Evolutionary conservation across 805 yeast species (phyloP).

Genomic region (Candida broadrunensis): DNA sequence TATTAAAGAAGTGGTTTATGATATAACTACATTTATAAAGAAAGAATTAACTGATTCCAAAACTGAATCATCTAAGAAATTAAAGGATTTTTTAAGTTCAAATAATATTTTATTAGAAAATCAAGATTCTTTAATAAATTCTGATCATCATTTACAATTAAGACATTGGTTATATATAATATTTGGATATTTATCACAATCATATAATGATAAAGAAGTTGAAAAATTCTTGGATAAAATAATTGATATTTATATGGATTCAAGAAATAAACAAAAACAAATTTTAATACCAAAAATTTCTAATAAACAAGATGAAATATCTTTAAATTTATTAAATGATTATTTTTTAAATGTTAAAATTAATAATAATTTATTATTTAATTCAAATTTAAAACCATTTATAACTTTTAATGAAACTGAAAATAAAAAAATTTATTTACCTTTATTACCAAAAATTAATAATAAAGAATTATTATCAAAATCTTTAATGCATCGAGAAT

Average conservation of each 20-base stretch:
- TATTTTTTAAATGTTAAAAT: slow-evolving; percentile 24
- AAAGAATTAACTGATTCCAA: slow-evolving; percentile 17
- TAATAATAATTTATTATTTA: slow-evolving; percentile 20
- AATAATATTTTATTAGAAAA: slow-evolving; percentile 8
- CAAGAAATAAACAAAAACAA: slow-evolving; percentile 10
- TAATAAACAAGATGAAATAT: slow-evolving; percentile 5
- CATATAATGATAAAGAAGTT: slow-evolving; percentile 16
- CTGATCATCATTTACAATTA: slow-evolving; percentile 13
- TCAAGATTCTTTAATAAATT: slow-evolving; percentile 10
- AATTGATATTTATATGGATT: slow-evolving; percentile 26
- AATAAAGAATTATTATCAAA: slow-evolving; percentile 27
- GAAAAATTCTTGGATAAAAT: slow-evolving; percentile 27
- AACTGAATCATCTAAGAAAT: slow-evolving; percentile 12
- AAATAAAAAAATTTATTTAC: slow-evolving; percentile 24
- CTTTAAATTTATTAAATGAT: slow-evolving; percentile 16
- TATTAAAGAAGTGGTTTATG: slow-evolving; percentile 30
- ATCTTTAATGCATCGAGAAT: slow-evolving; percentile 37
- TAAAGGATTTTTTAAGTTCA: slow-evolving; percentile 18
- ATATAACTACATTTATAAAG: slow-evolving; percentile 29
- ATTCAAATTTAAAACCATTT: slow-evolving; percentile 6
- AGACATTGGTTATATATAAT: slow-evolving; percentile 11
- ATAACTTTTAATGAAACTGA: slow-evolving; percentile 21
- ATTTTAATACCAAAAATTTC: slow-evolving; percentile 7
- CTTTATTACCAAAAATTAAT: slow-evolving; percentile 30
- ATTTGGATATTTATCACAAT: slow-evolving; percentile 24